phyloP scores from a whole-genome alignment of 2,329 filamentous ascomycete species.

The Xylariomycetidae sp. region DNA sequence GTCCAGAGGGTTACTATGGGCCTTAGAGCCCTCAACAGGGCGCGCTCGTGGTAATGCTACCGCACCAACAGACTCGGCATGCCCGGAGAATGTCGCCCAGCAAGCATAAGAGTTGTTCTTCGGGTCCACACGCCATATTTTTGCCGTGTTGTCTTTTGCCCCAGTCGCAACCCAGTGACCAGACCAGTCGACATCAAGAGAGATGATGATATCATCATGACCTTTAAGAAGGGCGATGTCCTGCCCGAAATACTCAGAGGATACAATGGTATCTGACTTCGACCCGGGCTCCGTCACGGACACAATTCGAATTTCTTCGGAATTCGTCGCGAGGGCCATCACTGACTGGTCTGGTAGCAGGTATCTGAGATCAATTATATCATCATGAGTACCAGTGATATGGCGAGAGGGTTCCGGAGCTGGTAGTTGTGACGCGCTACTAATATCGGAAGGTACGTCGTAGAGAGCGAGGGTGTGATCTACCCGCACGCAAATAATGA shows the following conservation, averaged over 20 bases:
- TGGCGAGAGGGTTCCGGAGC: conserved; percentile 58
- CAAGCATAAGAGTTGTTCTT: conserved; percentile 71
- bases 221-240: conserved; percentile 83
- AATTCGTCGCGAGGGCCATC: conserved; percentile 89
- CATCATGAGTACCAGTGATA: conserved; percentile 94
- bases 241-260: conserved; percentile 72
- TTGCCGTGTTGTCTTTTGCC: conserved; percentile 92
- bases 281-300: conserved; percentile 52
- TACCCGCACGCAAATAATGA: conserved; percentile 76
- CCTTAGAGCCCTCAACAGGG: conserved; percentile 65
- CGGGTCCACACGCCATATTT: conserved; percentile 82
- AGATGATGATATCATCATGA: conserved; percentile 93
- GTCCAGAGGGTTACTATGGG: conserved; percentile 67
- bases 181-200: conserved; percentile 91
- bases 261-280: conserved; percentile 23
- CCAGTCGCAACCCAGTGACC: conserved; percentile 95
- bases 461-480: conserved; percentile 86
- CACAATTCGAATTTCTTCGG: conserved; percentile 85
- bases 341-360: conserved; percentile 75
- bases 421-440: conserved; percentile 29
- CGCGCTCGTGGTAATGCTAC: conserved; percentile 72
- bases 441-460: conserved; percentile 37
- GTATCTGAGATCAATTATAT: conserved; percentile 92
- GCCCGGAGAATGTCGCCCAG: conserved; percentile 78
- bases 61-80: conserved; percentile 89